Evolutionary conservation across 2,329 filamentous ascomycete genomes (phyloP).

Genomic region (Tympanopsis confertula): DNA sequence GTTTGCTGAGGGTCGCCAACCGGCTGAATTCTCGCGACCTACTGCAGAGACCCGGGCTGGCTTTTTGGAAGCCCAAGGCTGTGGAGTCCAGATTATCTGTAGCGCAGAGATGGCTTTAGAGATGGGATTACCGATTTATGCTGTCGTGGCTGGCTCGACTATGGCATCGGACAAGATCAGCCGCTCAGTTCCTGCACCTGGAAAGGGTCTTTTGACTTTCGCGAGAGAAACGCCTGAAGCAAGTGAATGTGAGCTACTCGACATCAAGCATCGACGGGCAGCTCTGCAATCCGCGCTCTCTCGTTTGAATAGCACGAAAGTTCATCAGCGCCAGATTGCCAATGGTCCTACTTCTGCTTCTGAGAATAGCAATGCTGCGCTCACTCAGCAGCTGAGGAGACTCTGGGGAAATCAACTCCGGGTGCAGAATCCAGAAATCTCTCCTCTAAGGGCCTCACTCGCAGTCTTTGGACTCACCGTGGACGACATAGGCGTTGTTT

Average conservation of each 20-base stretch:
- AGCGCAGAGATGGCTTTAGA: slow-evolving; percentile 88
- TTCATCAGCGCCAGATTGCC: slow-evolving; percentile 77
- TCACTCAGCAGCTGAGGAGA: slow-evolving; percentile 87
- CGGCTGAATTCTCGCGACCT: slow-evolving; percentile 93
- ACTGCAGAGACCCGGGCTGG: slow-evolving; percentile 93
- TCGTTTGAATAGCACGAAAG: slow-evolving; percentile 73
- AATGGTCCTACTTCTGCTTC: too few relatives aligned
- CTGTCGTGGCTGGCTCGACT: slow-evolving; percentile 81
- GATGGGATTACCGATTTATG: slow-evolving; percentile 97
- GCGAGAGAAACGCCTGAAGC: slow-evolving; percentile 83
- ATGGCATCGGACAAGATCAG: slow-evolving; percentile 99
- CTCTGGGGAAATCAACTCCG: slow-evolving; percentile 98
- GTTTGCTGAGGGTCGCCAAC: slow-evolving; percentile 86
- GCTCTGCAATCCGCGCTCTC: slow-evolving; percentile 58
- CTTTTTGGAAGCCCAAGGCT: slow-evolving; percentile 99
- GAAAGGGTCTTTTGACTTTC: slow-evolving; percentile 90
- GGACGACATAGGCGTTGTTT: slow-evolving; percentile 87
- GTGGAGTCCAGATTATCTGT: slow-evolving; percentile 97
- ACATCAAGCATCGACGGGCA: slow-evolving; percentile 95
- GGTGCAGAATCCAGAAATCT: slow-evolving; percentile 88
- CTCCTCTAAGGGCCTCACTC: slow-evolving; percentile 86
- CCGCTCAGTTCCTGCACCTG: slow-evolving; percentile 88
- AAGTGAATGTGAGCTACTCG: slow-evolving; percentile 87
- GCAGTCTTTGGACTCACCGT: slow-evolving; percentile 97
- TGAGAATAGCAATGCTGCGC: slow-evolving; percentile 77